Conservation (phyloP, 2,329 filamentous ascomycete genomes). For the Fusarium buharicum region DNA sequence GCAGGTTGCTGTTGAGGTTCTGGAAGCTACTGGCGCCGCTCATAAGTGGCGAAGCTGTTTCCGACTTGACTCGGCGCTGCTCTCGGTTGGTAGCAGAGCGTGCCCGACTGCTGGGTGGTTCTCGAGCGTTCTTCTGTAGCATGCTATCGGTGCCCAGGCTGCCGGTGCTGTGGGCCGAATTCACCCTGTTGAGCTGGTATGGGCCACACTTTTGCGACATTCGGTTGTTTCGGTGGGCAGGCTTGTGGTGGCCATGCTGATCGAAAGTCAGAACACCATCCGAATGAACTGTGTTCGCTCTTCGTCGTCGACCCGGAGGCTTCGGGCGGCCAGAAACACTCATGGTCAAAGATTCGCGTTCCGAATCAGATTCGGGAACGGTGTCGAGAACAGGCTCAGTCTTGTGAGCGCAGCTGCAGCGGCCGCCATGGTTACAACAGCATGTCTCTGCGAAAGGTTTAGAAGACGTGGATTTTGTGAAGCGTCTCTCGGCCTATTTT, state of each 20-base stretch:
- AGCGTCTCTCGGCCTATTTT: conserved; percentile 10
- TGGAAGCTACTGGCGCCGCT: conserved; percentile 61
- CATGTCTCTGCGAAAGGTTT: conserved; percentile 64
- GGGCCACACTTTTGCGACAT: conserved; percentile 70
- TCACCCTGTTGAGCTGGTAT: conserved; percentile 68
- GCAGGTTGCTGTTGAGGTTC: conserved; percentile 63
- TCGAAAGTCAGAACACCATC: conserved; percentile 69
- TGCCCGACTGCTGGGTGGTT: conserved; percentile 51
- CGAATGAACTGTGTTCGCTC: conserved; percentile 71
- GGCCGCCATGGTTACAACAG: conserved; percentile 75
- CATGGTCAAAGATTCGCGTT: conserved; percentile 54
- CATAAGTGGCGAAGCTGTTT: conserved; percentile 69
- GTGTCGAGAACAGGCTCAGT: conserved; percentile 70
- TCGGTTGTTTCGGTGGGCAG: conserved; percentile 68
- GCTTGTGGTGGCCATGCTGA: conserved; percentile 72
- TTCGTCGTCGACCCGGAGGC: conserved; percentile 59
- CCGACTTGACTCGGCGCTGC: conserved; percentile 68
- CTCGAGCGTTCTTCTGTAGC: conserved; percentile 52
- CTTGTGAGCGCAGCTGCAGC: conserved; percentile 72
- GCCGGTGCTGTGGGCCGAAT: conserved; percentile 65
- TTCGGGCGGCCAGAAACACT: conserved; percentile 52
- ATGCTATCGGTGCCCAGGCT: conserved; percentile 58
- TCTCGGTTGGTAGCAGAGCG: conserved; percentile 55
- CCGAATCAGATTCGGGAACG: conserved; percentile 71
- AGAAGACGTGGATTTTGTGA: conserved; percentile 27